Conservation (phyloP, 345 rosid species). For the Rhizophora apiculata region DNA sequence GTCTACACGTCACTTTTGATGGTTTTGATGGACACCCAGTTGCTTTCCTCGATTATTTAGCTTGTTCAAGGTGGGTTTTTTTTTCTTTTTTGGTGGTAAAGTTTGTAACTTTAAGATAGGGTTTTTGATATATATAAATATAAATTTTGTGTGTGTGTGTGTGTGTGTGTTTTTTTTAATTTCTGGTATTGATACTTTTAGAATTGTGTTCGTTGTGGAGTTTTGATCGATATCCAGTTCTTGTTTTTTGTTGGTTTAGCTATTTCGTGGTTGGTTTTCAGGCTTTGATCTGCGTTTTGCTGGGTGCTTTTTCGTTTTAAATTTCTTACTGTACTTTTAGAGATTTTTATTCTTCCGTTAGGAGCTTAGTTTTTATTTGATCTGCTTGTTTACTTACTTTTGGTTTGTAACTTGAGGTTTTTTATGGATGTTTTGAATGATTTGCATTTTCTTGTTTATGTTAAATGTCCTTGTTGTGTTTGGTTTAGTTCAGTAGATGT, state of each 20-base stretch:
- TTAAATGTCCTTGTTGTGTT: not conserved
- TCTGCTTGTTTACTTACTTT: not conserved
- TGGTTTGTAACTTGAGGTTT: not conserved
- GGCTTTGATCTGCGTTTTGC: not conserved
- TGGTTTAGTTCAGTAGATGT: not conserved
- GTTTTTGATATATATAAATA: not conserved
- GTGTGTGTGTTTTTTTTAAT: too few species aligned
- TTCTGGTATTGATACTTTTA: not conserved
- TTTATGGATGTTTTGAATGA: too few species aligned
- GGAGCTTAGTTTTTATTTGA: not conserved
- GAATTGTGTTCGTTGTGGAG: not conserved
- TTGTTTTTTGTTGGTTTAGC: not conserved
- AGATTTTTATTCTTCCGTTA: not conserved
- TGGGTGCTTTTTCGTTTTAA: not conserved
- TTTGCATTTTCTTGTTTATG: not conserved
- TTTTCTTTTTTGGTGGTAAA: not conserved
- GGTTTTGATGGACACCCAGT: not conserved
- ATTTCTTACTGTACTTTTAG: not conserved
- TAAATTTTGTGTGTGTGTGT: too few species aligned
- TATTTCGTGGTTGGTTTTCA: not conserved
- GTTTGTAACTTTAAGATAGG: constrained; percentile 8
- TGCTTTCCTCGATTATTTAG: not conserved
- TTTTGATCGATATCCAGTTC: constrained; percentile 1
- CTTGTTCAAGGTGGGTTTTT: not conserved
- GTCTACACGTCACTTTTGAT: constrained; percentile 8